A percentile compares a stretch with the other conserved stretches of the same genome.
Conservation (phyloP, 2,329 filamentous ascomycete species). For the Monosporascus sp. region DNA sequence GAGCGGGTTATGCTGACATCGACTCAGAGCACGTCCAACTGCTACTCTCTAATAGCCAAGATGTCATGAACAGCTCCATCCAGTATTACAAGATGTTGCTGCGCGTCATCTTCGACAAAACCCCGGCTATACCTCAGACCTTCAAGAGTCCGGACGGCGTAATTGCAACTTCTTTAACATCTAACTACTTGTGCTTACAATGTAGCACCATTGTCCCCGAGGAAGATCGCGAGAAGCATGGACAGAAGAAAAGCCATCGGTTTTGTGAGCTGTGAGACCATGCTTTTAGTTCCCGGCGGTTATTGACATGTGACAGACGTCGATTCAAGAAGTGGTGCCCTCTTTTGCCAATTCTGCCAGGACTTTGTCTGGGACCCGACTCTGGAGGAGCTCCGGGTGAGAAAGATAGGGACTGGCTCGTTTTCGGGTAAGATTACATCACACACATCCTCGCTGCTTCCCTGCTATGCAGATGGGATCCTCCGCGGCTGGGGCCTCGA, state of each 20-base stretch:
- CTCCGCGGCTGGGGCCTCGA: neutral
- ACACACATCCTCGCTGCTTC: neutral
- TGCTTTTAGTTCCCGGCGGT: neutral
- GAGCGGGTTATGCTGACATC: constrained; percentile 21
- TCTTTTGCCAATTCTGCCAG: constrained; percentile 78
- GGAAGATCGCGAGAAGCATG: constrained; percentile 62
- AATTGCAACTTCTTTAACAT: constrained; percentile 56
- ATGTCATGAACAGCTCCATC: constrained; percentile 63
- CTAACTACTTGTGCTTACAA: constrained; percentile 68
- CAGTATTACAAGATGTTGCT: constrained; percentile 69
- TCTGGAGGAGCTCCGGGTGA: constrained; percentile 67
- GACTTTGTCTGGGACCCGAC: constrained; percentile 81
- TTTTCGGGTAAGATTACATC: constrained; percentile 50
- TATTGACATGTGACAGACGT: constrained; percentile 49
- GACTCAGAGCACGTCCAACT: constrained; percentile 64
- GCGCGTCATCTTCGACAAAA: constrained; percentile 64
- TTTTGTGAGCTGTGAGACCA: constrained; percentile 55
- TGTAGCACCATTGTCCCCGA: constrained; percentile 65
- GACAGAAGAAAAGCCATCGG: constrained; percentile 62
- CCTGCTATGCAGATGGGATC: neutral
- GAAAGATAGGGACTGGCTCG: constrained; percentile 62
- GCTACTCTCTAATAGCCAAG: constrained; percentile 56
- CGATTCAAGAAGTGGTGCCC: constrained; percentile 67
- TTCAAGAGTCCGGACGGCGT: constrained; percentile 53
- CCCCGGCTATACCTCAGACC: constrained; percentile 60